Conservation (phyloP, 352 stramenopile species). For the Thalassiosira delicatula region DNA sequence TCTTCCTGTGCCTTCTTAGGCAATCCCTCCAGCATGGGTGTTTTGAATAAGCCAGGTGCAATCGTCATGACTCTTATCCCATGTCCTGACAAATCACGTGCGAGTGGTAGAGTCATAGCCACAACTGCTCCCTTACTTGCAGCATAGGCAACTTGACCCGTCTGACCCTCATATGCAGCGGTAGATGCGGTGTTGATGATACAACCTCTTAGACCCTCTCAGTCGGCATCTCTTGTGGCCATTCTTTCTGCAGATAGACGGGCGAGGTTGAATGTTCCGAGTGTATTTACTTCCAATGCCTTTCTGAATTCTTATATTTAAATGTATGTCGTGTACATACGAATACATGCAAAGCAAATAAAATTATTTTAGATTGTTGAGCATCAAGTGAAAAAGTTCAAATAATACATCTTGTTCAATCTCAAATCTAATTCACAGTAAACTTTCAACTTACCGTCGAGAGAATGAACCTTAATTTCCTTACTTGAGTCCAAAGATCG, state of each 20-base stretch:
- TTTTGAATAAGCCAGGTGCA: slow-evolving; percentile 93
- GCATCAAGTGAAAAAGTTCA: no score
- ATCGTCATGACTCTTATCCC: slow-evolving; percentile 97
- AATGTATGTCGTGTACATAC: no score
- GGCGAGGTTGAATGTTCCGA: slow-evolving; percentile 97
- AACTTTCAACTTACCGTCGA: slow-evolving; percentile 95
- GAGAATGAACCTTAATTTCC: no score
- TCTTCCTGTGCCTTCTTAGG: slow-evolving; percentile 93
- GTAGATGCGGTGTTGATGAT: slow-evolving; percentile 99
- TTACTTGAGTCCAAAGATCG: no score
- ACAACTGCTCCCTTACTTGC: slow-evolving; percentile 96
- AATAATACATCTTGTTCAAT: no score
- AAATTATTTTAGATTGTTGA: no score
- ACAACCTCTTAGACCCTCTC: slow-evolving; percentile 90
- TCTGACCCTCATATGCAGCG: slow-evolving; percentile 96
- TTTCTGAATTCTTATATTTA: no score
- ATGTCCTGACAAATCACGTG: slow-evolving; percentile 91
- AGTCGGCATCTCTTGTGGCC: slow-evolving; percentile 45
- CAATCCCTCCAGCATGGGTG: slow-evolving; percentile 93
- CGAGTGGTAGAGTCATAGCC: slow-evolving; percentile 95
- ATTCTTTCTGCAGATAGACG: slow-evolving; percentile 92
- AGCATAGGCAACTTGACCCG: slow-evolving; percentile 96
- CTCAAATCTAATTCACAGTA: no score
- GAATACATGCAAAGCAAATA: no score
- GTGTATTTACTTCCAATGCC: no score